Evolutionary conservation across 1,284 basidiomycete species (phyloP).

Genomic region (Ganoderma multipileum): DNA sequence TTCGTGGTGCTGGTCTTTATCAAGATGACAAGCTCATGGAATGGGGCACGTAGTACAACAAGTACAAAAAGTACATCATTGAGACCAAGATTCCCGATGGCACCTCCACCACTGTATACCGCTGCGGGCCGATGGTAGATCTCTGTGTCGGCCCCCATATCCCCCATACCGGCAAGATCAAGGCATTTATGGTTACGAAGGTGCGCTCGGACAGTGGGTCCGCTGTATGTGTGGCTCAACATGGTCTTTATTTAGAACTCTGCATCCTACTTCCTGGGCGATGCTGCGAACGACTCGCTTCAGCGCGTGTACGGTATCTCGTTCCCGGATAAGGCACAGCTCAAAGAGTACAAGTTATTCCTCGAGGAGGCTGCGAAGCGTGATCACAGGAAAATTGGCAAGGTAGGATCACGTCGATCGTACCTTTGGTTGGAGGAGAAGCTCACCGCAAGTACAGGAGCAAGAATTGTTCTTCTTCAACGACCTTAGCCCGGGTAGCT

Average conservation of each 20-base stretch:
- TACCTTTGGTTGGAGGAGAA: constrained; percentile 6
- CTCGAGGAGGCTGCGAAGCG: constrained; percentile 96
- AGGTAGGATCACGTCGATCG: constrained; percentile 47
- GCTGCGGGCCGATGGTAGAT: constrained; percentile 98
- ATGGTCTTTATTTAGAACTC: constrained; percentile 72
- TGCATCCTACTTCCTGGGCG: constrained; percentile 97
- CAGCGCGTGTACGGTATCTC: constrained; percentile 99
- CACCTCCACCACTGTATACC: constrained; percentile 97
- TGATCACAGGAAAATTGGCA: constrained; percentile 96
- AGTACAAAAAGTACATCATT: constrained; percentile 98
- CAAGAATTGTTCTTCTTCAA: constrained; percentile 99
- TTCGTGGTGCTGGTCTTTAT: constrained; percentile 35
- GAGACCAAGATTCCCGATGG: constrained; percentile 97
- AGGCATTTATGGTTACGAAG: constrained; percentile 95
- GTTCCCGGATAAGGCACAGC: constrained; percentile 97
- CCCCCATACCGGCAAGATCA: constrained; percentile 97
- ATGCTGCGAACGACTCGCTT: constrained; percentile 92
- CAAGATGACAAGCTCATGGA: neutral
- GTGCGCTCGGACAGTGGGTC: constrained; percentile 45
- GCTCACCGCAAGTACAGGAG: constrained; percentile 55
- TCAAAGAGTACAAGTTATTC: constrained; percentile 96
- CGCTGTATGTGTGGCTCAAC: constrained; percentile 5
- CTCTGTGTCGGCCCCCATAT: constrained; percentile 98
- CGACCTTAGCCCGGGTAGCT: constrained; percentile 93
- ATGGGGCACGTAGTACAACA: constrained; percentile 83